phyloP scores from a whole-genome alignment of 1,284 basidiomycete species.

The Papiliotrema nemorosa region DNA sequence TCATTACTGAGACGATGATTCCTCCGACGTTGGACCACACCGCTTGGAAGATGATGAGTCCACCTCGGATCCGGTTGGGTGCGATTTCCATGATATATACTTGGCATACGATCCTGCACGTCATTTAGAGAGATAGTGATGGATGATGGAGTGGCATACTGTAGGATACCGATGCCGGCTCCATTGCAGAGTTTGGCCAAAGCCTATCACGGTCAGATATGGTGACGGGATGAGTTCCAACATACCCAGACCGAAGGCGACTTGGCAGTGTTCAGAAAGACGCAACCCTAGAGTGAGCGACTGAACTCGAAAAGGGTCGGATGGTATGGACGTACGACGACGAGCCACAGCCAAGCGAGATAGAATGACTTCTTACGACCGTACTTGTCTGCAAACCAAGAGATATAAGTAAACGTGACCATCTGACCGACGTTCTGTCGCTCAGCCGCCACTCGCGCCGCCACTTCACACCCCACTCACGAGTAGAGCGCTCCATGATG shows the following conservation, averaged over 20 bases:
- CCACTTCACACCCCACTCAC: neutral
- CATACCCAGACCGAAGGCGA: slow-evolving; percentile 17
- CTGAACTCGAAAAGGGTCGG: neutral
- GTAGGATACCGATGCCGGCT: slow-evolving; percentile 18
- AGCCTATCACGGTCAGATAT: slow-evolving; percentile 4
- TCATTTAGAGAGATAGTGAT: neutral
- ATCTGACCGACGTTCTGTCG: slow-evolving; percentile 21
- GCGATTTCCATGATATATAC: slow-evolving; percentile 20
- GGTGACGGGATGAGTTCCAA: too few relatives aligned
- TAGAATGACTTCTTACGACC: slow-evolving; percentile 21
- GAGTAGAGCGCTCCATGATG: slow-evolving; percentile 18
- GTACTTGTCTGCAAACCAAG: slow-evolving; percentile 14
- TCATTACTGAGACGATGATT: slow-evolving; percentile 11
- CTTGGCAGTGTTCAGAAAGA: slow-evolving; percentile 11
- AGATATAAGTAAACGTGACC: slow-evolving; percentile 16
- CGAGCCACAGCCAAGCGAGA: slow-evolving; percentile 14
- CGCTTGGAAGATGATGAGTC: slow-evolving; percentile 23
- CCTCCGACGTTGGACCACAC: slow-evolving; percentile 17
- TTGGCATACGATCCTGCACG: slow-evolving; percentile 9
- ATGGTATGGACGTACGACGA: slow-evolving; percentile 8
- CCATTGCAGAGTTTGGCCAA: slow-evolving; percentile 23
- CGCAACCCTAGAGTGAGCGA: slow-evolving; percentile 11
- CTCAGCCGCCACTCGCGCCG: neutral
- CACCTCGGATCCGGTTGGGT: slow-evolving; percentile 22
- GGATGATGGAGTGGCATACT: slow-evolving; percentile 7